phyloP scores from a whole-genome alignment of 2,329 filamentous ascomycete species.

The Spiromastix sp. region DNA sequence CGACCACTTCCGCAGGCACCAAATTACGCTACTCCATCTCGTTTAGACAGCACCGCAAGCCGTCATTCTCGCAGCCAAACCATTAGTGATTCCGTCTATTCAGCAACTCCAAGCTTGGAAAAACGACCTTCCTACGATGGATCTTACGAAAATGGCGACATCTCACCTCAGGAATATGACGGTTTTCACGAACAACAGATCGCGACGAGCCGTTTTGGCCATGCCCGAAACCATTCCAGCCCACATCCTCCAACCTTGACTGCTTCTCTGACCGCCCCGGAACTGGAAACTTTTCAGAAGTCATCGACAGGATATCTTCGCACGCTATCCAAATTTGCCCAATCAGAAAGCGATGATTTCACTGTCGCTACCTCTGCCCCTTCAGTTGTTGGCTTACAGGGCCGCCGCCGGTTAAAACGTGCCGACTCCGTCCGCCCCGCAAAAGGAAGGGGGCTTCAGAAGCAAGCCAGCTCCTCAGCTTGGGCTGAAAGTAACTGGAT shows the following conservation, averaged over 20 bases:
- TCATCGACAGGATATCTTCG: constrained; percentile 86
- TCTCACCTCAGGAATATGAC: constrained; percentile 18
- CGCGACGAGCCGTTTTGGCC: constrained; percentile 14
- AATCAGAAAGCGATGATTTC: constrained; percentile 69
- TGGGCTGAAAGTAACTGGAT: constrained; percentile 92
- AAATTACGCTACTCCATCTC: constrained; percentile 33
- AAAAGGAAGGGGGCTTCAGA: constrained; percentile 36
- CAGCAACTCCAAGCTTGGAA: constrained; percentile 16
- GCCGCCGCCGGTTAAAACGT: constrained; percentile 71
- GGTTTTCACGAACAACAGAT: constrained; percentile 7
- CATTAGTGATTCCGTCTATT: constrained; percentile 42
- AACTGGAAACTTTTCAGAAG: constrained; percentile 71
- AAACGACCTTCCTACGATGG: neutral
- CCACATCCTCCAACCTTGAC: constrained; percentile 23
- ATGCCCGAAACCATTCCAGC: constrained; percentile 22
- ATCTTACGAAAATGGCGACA: constrained; percentile 10
- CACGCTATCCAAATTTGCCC: constrained; percentile 72
- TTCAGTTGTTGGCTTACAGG: constrained; percentile 79
- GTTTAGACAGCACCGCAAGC: constrained; percentile 19
- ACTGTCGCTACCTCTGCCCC: constrained; percentile 65
- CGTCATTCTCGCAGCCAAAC: constrained; percentile 51
- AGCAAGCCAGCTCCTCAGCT: constrained; percentile 47
- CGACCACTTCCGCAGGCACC: constrained; percentile 63
- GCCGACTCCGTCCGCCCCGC: constrained; percentile 44
- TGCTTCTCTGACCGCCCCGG: constrained; percentile 40